A percentile compares a stretch with the other conserved stretches of the same genome.
These are phyloP conservation scores for Eucalyptus pauciflora DNA, from an alignment of 345 rosid species.

Conservation along the genomic window DNA sequence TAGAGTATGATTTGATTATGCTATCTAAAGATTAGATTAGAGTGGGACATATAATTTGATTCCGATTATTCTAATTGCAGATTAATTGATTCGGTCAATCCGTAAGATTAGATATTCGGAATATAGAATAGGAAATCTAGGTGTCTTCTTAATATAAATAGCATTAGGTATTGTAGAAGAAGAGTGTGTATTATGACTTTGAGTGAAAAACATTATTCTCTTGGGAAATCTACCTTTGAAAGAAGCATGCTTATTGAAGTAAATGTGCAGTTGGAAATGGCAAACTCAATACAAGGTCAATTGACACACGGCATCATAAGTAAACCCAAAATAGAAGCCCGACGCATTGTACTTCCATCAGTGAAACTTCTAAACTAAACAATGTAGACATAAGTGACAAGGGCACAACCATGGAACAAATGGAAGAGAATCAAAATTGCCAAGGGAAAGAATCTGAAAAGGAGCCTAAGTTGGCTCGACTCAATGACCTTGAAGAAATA, in stretches of 20 bases:
- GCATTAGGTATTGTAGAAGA: no score
- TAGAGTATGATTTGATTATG: no score
- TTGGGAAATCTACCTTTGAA: no score
- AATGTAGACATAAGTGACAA: background rate
- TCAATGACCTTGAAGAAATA: constrained; percentile 8
- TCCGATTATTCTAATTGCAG: no score
- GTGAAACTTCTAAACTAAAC: background rate
- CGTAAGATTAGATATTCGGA: no score
- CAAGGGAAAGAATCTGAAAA: background rate
- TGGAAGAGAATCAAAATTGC: background rate
- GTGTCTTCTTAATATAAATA: no score
- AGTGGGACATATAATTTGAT: no score
- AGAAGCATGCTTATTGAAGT: background rate
- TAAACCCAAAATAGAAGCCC: background rate
- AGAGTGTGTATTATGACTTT: no score
- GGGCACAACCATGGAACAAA: background rate
- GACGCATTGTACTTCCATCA: background rate
- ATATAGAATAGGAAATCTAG: no score
- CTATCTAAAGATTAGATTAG: no score
- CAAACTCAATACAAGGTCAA: background rate
- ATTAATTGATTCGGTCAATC: no score
- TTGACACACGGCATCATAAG: background rate
- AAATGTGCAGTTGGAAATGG: background rate
- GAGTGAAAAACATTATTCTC: no score
- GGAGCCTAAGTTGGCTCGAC: background rate